phyloP scores from a whole-genome alignment of 805 yeast genomes.

The Yarrowia sp. region DNA sequence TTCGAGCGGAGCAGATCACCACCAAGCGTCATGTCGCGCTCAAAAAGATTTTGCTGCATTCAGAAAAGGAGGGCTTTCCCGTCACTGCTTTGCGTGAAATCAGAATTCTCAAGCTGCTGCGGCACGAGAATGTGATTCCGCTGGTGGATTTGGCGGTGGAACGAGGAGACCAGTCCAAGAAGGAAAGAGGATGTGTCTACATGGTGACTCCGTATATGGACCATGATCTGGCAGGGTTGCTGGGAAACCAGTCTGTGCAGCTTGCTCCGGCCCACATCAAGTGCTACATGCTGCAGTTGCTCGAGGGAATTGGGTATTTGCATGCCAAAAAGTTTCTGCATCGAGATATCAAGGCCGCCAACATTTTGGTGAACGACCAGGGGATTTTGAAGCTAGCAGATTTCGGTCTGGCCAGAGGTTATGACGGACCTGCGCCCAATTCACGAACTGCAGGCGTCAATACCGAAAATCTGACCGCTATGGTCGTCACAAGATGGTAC shows the following conservation, averaged over 20 bases:
- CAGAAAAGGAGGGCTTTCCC: slow-evolving; percentile 77
- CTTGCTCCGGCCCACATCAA: slow-evolving; percentile 70
- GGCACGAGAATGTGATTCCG: slow-evolving; percentile 69
- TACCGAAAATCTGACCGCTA: slow-evolving; percentile 48
- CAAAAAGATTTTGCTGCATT: slow-evolving; percentile 76
- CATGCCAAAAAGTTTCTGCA: slow-evolving; percentile 65
- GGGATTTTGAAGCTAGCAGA: slow-evolving; percentile 91
- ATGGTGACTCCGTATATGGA: slow-evolving; percentile 93
- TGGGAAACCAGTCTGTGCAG: slow-evolving; percentile 63
- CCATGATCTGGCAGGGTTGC: slow-evolving; percentile 82
- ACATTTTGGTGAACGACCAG: slow-evolving; percentile 68
- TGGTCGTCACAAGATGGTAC: slow-evolving; percentile 96
- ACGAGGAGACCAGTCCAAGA: slow-evolving; percentile 33
- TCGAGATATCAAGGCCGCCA: slow-evolving; percentile 96
- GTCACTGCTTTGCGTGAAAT: slow-evolving; percentile 94
- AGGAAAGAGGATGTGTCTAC: slow-evolving; percentile 50
- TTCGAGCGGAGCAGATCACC: slow-evolving; percentile 60
- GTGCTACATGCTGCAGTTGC: slow-evolving; percentile 72
- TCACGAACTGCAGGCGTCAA: slow-evolving; percentile 45
- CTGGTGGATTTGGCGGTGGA: slow-evolving; percentile 75
- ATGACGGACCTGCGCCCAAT: slow-evolving; percentile 59
- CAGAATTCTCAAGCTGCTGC: slow-evolving; percentile 65
- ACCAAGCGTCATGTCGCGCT: slow-evolving; percentile 71
- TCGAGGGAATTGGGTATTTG: slow-evolving; percentile 76
- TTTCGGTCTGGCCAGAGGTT: slow-evolving; percentile 85